Conservation (phyloP, 116 monocot genomes). For the Phalaenopsis hybrid region DNA sequence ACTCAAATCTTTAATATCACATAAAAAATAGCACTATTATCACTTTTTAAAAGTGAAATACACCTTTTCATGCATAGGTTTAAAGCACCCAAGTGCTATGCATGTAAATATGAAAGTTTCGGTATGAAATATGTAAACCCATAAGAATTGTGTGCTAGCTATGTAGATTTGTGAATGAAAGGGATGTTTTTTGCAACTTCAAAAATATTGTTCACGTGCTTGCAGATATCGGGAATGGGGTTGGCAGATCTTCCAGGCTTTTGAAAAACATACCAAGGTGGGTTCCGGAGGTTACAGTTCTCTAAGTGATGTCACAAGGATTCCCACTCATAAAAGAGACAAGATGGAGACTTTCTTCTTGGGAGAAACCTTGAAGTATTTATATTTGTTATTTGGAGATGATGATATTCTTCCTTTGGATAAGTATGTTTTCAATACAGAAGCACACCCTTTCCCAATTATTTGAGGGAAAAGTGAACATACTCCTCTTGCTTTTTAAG, state of each 20-base stretch:
- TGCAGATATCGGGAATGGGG: constrained; percentile 96
- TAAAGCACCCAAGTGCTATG: too few species aligned
- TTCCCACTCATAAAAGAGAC: constrained; percentile 76
- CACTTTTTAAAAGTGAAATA: too few species aligned
- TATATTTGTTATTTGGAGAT: constrained; percentile 86
- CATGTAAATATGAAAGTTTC: too few species aligned
- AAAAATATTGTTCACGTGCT: neutral
- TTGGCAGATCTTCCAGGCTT: constrained; percentile 93
- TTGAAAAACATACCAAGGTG: constrained; percentile 82
- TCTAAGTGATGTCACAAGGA: constrained; percentile 75
- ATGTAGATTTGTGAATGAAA: neutral
- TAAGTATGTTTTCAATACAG: constrained; percentile 92
- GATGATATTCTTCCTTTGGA: constrained; percentile 63
- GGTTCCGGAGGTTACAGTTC: constrained; percentile 93
- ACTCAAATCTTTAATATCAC: too few species aligned
- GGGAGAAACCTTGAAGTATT: constrained; percentile 90
- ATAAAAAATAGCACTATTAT: too few species aligned
- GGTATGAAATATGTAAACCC: too few species aligned
- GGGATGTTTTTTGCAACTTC: neutral
- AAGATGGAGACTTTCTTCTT: constrained; percentile 99
- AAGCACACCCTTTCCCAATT: constrained; percentile 83
- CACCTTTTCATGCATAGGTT: too few species aligned
- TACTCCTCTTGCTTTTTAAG: neutral
- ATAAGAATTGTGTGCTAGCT: too few species aligned
- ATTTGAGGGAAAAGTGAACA: neutral